Base-by-base conservation (phyloP, 78 protist genomes). In the Pelomyxa schiedti region DNA sequence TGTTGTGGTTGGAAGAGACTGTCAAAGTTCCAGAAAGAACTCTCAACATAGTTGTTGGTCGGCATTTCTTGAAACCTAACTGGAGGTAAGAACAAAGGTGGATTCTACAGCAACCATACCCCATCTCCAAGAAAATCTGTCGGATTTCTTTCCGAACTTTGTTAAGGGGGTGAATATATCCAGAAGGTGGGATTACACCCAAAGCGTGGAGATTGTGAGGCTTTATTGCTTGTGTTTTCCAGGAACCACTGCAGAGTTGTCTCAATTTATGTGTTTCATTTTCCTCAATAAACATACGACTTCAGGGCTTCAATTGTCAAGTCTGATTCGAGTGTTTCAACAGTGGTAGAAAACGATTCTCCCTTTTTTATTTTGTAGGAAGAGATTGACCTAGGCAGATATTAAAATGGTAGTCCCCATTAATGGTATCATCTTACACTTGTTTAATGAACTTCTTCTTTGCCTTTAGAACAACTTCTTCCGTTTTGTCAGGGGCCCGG, bases 21-120 rank as follows among this genome's bases (percentile, higher is more conserved):
- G 78, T 98, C 99, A 74, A 98, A 97, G 92, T 98, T 97, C 99
- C 99, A 98, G 88, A 98, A 97, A 26, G 95, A 90, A 32, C 83
- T 90, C 86, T 95, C 99, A 26, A 95, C 97, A 42, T 53, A 96
- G 67, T 80, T 30, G 43, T 85, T 69, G 3, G 99, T 97, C 65
- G 91, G 91, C 99, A 97, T 97, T 80, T 97, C 99, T 53, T 70
- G 79, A 80, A 97, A 95, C 24, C 90, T 66, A 22, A n/a, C 5
- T 36, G 8, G 6, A 37, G 64, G 26, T 67, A 16, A n/a, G n/a
- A 67, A 67, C 47, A 74, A 8, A 70, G 16, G 28, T 68, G 22
- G 8, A 24, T 16, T 9, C 8, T 37, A 67, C 77, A 53, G 24
- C 24, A 74, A 70, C 36, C 24, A 22, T 30, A 70, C 52, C 99